Percentiles rank a stretch among this genome's conserved stretches.
phyloP scores from a whole-genome alignment of 805 yeast species.

The Candida ortonii region DNA sequence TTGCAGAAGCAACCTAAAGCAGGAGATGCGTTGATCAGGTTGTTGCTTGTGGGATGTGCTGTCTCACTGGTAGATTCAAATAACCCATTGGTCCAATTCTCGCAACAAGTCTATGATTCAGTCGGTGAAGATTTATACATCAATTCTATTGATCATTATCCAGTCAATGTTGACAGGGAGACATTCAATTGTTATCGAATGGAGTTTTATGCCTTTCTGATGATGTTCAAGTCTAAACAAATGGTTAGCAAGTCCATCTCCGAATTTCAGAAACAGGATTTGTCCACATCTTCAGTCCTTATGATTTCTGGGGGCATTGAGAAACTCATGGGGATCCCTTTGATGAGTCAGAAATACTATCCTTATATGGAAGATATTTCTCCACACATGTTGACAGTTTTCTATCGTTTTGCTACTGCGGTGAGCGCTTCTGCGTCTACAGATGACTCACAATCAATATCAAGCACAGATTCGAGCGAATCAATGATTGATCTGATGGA shows the following conservation, averaged over 20 bases:
- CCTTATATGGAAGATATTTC: constrained; percentile 21
- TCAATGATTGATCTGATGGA: constrained; percentile 27
- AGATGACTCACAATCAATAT: constrained; percentile 13
- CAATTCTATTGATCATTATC: constrained; percentile 27
- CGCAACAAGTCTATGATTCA: constrained; percentile 23
- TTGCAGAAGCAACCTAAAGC: constrained; percentile 24
- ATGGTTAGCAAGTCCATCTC: constrained; percentile 14
- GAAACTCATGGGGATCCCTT: constrained; percentile 22
- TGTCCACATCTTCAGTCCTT: constrained; percentile 16
- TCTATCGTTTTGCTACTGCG: constrained; percentile 13
- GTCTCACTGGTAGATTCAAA: constrained; percentile 24
- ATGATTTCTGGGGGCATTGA: constrained; percentile 27
- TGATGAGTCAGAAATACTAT: constrained; percentile 16
- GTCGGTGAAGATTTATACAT: constrained; percentile 29
- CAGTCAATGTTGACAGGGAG: constrained; percentile 17
- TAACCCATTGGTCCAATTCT: constrained; percentile 30
- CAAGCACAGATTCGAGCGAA: constrained; percentile 13
- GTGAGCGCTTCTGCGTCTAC: neutral
- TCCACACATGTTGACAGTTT: constrained; percentile 19
- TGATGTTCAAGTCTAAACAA: constrained; percentile 20
- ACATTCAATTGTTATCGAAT: constrained; percentile 23
- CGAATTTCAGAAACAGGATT: constrained; percentile 16
- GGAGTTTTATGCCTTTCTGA: constrained; percentile 26
- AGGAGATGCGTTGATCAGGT: constrained; percentile 31
- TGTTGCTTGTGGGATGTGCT: constrained; percentile 35